phyloP scores from a whole-genome alignment of 352 stramenopile species.

The Pythium biforme region DNA sequence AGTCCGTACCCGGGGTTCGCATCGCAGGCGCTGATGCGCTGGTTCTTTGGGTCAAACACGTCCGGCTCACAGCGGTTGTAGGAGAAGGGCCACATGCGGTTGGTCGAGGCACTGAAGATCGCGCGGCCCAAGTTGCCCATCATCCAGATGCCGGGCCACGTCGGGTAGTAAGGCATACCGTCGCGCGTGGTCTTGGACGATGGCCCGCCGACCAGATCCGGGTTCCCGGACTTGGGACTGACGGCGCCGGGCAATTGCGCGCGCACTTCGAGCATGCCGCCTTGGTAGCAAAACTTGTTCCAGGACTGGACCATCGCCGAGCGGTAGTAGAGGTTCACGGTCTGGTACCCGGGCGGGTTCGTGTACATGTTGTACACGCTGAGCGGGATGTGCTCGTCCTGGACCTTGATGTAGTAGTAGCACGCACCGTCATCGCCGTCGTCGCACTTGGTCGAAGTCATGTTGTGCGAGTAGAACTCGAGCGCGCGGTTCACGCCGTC shows the following conservation, averaged over 20 bases:
- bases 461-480: slow-evolving; percentile 90
- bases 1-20: slow-evolving; percentile 83
- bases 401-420: slow-evolving; percentile 46
- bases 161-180: slow-evolving; percentile 31
- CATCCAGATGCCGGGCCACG: slow-evolving; percentile 88
- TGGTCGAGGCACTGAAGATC: slow-evolving; percentile 61
- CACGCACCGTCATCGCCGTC: slow-evolving; percentile 34
- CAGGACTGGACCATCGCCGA: slow-evolving; percentile 89
- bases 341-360: background rate
- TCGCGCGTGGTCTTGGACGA: background rate
- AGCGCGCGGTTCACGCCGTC: slow-evolving; percentile 48
- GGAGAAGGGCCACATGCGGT: slow-evolving; percentile 91
- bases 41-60: slow-evolving; percentile 61
- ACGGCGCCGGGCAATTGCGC: slow-evolving; percentile 87
- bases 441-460: slow-evolving; percentile 51
- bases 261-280: slow-evolving; percentile 90
- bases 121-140: slow-evolving; percentile 30
- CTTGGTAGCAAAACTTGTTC: slow-evolving; percentile 96
- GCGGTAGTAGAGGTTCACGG: background rate
- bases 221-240: slow-evolving; percentile 55
- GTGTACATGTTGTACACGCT: slow-evolving; percentile 1
- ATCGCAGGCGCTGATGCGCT: slow-evolving; percentile 89
- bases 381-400: background rate
- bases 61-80: slow-evolving; percentile 79
- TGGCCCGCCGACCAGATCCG: slow-evolving; percentile 61